phyloP scores from a whole-genome alignment of 768 basidiomycete species.

The Xanthoconium stramineum region DNA sequence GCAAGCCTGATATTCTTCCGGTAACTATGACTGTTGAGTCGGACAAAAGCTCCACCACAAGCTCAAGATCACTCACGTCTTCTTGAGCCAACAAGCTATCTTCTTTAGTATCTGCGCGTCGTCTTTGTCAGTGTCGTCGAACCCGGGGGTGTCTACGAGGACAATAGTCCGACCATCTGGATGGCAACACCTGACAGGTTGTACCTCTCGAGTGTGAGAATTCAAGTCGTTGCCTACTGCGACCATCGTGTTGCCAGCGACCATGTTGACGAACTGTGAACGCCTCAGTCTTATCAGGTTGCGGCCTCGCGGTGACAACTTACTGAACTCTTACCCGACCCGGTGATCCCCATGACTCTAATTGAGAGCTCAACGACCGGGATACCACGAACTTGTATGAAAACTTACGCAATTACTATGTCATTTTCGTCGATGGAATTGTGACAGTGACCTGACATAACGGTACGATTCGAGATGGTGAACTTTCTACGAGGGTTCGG shows the following conservation, averaged over 20 bases:
- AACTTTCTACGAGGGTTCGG: neutral
- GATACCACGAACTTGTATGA: neutral
- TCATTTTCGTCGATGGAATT: neutral
- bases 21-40: neutral
- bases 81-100: constrained; percentile 16
- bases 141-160: constrained; percentile 19
- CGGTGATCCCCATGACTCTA: constrained; percentile 19
- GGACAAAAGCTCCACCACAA: neutral
- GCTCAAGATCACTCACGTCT: constrained; percentile 10
- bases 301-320: neutral
- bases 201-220: constrained; percentile 8
- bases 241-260: neutral
- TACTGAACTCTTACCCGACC: constrained; percentile 18
- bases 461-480: neutral
- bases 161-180: constrained; percentile 13
- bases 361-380: neutral
- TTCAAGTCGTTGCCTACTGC: neutral
- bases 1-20: neutral
- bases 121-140: constrained; percentile 11
- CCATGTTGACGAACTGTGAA: constrained; percentile 14
- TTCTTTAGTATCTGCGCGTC: constrained; percentile 10
- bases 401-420: constrained; percentile 21
- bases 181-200: constrained; percentile 6
- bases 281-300: neutral
- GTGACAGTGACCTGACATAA: neutral